phyloP scores from a whole-genome alignment of 2,329 filamentous ascomycete species.

The Microcyclospora tardicrescens region DNA sequence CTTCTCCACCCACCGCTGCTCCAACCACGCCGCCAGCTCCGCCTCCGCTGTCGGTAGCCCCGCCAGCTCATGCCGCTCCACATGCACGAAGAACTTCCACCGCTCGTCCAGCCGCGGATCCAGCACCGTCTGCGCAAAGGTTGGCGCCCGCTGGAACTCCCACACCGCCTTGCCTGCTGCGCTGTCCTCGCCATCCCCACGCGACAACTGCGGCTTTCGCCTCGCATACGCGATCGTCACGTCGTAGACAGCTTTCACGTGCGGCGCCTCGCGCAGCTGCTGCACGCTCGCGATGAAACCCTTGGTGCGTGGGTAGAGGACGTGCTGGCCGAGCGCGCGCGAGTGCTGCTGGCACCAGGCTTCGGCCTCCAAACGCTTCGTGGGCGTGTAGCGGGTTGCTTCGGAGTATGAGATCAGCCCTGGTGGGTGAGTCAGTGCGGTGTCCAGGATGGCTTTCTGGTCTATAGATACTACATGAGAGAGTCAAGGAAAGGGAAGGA shows the following conservation, averaged over 20 bases:
- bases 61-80: conserved; percentile 18
- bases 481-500: background rate
- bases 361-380: conserved; percentile 39
- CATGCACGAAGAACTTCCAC: conserved; percentile 23
- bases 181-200: background rate
- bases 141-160: conserved; percentile 21
- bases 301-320: conserved; percentile 48
- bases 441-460: background rate
- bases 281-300: conserved; percentile 49
- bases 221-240: conserved; percentile 27
- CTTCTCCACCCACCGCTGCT: conserved; percentile 25
- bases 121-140: conserved; percentile 21
- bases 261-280: conserved; percentile 30
- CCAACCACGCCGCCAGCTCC: conserved; percentile 23
- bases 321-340: conserved; percentile 41
- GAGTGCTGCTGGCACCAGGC: conserved; percentile 40
- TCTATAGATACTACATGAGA: too few species aligned
- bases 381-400: conserved; percentile 45
- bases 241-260: conserved; percentile 27
- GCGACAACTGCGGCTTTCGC: background rate
- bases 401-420: conserved; percentile 55
- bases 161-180: background rate
- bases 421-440: conserved; percentile 14
- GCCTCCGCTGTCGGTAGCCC: conserved; percentile 18
- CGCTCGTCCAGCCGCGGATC: conserved; percentile 11